Conservation (phyloP, 2,329 filamentous ascomycete species). For the Claviceps spartinae region DNA sequence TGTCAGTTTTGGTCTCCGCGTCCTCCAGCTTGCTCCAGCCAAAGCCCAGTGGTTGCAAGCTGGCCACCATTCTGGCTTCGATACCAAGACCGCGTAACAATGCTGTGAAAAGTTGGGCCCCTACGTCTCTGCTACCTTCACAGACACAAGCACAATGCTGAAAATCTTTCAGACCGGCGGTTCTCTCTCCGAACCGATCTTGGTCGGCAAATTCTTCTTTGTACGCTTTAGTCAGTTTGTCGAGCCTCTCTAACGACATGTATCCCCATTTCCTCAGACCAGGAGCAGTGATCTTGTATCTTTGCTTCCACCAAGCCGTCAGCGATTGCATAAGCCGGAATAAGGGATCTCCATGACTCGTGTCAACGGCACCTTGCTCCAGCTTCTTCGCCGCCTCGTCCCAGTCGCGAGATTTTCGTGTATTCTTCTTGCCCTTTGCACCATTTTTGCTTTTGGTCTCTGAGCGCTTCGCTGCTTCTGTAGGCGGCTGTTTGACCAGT, state of each 20-base stretch:
- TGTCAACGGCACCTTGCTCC: constrained; percentile 57
- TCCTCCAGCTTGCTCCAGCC: constrained; percentile 84
- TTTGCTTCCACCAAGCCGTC: constrained; percentile 77
- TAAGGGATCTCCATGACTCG: constrained; percentile 73
- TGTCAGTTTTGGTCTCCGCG: constrained; percentile 39
- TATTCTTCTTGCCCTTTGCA: constrained; percentile 11
- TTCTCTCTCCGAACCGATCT: constrained; percentile 60
- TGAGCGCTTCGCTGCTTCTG: constrained; percentile 10
- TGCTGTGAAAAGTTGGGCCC: constrained; percentile 80
- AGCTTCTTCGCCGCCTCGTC: constrained; percentile 51
- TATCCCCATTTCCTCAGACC: constrained; percentile 85
- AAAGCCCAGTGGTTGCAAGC: constrained; percentile 74
- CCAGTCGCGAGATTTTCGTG: constrained; percentile 48
- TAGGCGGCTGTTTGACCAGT: constrained; percentile 30
- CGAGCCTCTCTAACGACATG: constrained; percentile 59
- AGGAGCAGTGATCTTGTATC: constrained; percentile 63
- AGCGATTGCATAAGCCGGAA: constrained; percentile 63
- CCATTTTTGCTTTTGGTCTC: constrained; percentile 15
- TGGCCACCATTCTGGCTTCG: constrained; percentile 72
- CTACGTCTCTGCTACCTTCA: constrained; percentile 73
- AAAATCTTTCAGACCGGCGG: constrained; percentile 55
- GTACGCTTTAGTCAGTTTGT: constrained; percentile 60
- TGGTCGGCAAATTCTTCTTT: constrained; percentile 47
- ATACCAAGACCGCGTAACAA: constrained; percentile 68
- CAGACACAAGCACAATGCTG: constrained; percentile 53